Conservation (phyloP, 805 yeast genomes). For the Yamadazyma paraphyllophila region DNA sequence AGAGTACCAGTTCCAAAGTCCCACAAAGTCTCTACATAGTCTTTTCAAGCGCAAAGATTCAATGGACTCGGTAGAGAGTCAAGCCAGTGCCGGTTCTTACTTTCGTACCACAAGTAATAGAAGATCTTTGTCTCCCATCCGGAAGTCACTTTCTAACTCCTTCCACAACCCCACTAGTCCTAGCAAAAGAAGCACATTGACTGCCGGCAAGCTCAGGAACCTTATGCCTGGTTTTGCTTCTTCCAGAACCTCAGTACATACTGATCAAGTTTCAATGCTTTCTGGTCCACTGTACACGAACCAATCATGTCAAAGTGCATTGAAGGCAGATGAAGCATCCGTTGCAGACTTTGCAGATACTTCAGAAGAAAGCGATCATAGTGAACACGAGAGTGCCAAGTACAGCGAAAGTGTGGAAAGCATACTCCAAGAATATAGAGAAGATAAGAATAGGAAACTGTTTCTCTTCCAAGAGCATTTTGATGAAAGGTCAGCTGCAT, state of each 20-base stretch:
- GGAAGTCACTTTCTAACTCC: conserved; percentile 7
- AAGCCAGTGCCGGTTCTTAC: neutral
- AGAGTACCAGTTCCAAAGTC: conserved; percentile 21
- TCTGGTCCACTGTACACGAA: neutral
- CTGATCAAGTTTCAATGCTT: conserved; percentile 4
- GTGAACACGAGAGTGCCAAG: conserved; percentile 12
- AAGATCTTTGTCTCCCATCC: conserved; percentile 6
- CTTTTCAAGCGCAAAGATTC: conserved; percentile 24
- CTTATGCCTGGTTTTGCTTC: conserved; percentile 21
- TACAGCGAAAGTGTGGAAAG: conserved; percentile 31
- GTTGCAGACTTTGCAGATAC: conserved; percentile 43
- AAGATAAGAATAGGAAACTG: conserved; percentile 3
- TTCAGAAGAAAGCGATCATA: conserved; percentile 13
- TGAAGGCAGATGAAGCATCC: conserved; percentile 8
- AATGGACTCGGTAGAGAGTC: conserved; percentile 17
- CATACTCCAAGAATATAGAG: conserved; percentile 27
- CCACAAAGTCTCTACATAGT: conserved; percentile 25
- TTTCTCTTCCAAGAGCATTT: conserved; percentile 31
- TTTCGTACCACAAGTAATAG: neutral
- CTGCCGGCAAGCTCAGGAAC: conserved; percentile 8
- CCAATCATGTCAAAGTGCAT: neutral
- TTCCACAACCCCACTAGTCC: conserved; percentile 5
- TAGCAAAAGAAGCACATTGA: neutral
- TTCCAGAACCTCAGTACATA: conserved; percentile 18
- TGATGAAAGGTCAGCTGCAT: conserved; percentile 16